Evolutionary conservation across 495 filamentous ascomycete genomes (phyloP), one percentile per base, ranked within the genome.

Genomic region (Aspergillus heteromorphus): DNA sequence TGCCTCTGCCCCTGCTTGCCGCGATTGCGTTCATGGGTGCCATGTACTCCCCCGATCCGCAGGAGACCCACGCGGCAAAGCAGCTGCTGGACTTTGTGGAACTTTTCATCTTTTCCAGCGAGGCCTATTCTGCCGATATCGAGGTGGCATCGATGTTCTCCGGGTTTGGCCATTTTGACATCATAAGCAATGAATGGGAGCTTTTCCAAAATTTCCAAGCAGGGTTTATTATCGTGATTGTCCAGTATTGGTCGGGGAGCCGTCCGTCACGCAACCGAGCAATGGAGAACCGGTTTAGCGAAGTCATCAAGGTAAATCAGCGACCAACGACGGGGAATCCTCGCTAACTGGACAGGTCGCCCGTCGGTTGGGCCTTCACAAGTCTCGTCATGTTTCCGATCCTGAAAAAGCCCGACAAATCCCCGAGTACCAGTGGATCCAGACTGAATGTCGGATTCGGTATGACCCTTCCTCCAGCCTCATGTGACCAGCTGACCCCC

Each of bases 181-280:
- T 62, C 16, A 66, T 70, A 25, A 27, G 45, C 0, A 63, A 54
- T 14, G 66, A 73, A 40, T 76, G 73, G 74, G 31, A 54, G 10
- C 65, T 67, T 7, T 76, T 79, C 49, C 70, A 74, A 49, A 70
- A 71, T 31, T 65, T 78, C 27, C 74, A 74, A 40, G 77, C 73
- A 1, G 75, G 71, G 0, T 70, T 75, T 40, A 50, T 79, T 19
- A 73, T 77, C 47, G 54, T 68, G 0, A 53, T 73, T 8, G 63
- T 64, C 13, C 77, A 79, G 49, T 78, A 77, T 49, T 79, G 75
- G 75, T 66, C 75, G 9, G 77, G 77, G 10, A 68, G 62, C 48
- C 68, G 57, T 1, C 53, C 61, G 0, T 68, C 73, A 17, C 67
- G 69, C 31, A 73, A 72, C 48, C 69, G 77, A 2, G 72, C 68